Conservation (phyloP, 2,329 filamentous ascomycete species). For the Cladosporium sp. region DNA sequence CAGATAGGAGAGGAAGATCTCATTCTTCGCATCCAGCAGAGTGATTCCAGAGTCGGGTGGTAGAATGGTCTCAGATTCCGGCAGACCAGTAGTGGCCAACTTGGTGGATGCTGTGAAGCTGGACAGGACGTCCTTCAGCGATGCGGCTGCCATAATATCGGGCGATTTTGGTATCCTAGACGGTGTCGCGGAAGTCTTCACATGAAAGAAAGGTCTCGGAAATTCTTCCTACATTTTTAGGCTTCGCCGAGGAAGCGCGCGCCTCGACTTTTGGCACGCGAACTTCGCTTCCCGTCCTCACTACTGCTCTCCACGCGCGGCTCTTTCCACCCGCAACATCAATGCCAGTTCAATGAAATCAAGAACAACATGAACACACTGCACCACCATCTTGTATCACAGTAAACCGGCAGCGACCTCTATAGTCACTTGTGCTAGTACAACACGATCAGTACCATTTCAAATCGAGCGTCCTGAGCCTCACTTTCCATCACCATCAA, state of each 20-base stretch:
- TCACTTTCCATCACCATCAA: background rate
- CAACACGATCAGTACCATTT: too few relatives aligned
- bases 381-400: background rate
- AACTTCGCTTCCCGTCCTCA: background rate
- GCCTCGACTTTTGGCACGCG: background rate
- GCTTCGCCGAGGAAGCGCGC: conserved; percentile 11
- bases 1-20: conserved; percentile 92
- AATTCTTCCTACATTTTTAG: conserved; percentile 10
- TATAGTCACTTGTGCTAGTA: background rate
- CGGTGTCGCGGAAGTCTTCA: conserved; percentile 1
- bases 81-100: conserved; percentile 53
- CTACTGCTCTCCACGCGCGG: background rate
- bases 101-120: conserved; percentile 62
- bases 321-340: background rate
- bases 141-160: conserved; percentile 24
- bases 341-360: background rate
- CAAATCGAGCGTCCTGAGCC: background rate
- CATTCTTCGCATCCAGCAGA: conserved; percentile 92
- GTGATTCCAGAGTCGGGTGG: conserved; percentile 87
- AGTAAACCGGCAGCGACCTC: background rate
- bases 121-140: conserved; percentile 42
- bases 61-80: conserved; percentile 62
- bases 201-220: conserved; percentile 16
- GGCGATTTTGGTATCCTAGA: background rate
- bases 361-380: background rate